phyloP scores from a whole-genome alignment of 257 asterid species.

The Fraxinus pennsylvanica region DNA sequence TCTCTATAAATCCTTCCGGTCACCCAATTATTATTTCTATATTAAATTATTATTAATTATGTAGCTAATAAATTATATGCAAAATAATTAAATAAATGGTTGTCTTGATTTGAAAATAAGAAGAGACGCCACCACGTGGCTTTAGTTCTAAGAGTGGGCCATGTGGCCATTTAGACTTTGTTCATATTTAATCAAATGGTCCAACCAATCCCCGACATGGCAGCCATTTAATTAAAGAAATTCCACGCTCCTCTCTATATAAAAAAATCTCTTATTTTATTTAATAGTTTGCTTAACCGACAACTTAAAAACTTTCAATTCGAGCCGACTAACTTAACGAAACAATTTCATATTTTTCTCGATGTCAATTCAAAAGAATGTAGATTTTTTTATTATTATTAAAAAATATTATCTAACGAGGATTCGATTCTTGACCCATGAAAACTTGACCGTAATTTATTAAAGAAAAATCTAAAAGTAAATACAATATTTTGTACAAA shows the following conservation, averaged over 20 bases:
- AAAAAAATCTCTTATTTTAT: not conserved
- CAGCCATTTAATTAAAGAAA: constrained; percentile 23
- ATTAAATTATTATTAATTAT: too few relatives aligned
- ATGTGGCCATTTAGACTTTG: constrained; percentile 24
- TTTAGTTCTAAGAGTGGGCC: not conserved
- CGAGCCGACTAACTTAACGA: not conserved
- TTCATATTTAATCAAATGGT: constrained; percentile 18
- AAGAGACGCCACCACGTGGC: constrained; percentile 16
- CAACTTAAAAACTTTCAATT: not conserved
- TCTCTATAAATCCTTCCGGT: not conserved
- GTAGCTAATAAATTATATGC: not conserved
- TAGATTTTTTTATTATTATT: too few relatives aligned
- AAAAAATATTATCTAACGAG: too few relatives aligned
- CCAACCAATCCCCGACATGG: constrained; percentile 34
- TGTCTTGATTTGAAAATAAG: not conserved
- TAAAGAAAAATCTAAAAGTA: too few relatives aligned
- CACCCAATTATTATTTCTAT: not conserved
- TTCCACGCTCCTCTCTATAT: constrained; percentile 1
- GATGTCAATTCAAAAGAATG: too few relatives aligned
- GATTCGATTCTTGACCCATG: too few relatives aligned
- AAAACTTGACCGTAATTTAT: too few relatives aligned
- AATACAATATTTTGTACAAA: too few relatives aligned
- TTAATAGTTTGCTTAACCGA: not conserved
- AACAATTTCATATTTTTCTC: not conserved
- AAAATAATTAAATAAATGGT: not conserved